These are phyloP conservation scores for Diophrys sp. DNA, from an alignment of 73 alveolate genomes.

Conservation along the genomic window DNA sequence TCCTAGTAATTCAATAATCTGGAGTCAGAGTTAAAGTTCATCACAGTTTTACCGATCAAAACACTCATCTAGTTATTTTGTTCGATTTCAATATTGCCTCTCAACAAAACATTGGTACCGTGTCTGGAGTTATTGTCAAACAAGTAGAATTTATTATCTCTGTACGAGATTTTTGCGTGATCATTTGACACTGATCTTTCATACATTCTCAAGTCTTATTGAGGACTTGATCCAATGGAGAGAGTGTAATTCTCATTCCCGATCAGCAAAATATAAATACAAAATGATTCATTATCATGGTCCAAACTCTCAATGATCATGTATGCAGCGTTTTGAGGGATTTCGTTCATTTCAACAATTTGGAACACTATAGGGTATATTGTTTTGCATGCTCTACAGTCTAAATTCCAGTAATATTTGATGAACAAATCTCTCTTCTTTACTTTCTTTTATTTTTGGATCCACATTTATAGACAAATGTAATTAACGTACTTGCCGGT, in stretches of 20 bases:
- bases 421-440: constrained; percentile 27
- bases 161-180: constrained; percentile 50
- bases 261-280: constrained; percentile 44
- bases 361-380: constrained; percentile 51
- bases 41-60: constrained; percentile 63
- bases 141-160: background rate
- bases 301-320: constrained; percentile 51
- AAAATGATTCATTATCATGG: constrained; percentile 33
- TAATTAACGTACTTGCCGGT: constrained; percentile 69
- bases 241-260: constrained; percentile 20
- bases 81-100: constrained; percentile 22
- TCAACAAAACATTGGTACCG: constrained; percentile 78
- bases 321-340: constrained; percentile 28
- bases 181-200: constrained; percentile 76
- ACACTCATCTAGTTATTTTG: constrained; percentile 35
- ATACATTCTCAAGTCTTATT: constrained; percentile 53
- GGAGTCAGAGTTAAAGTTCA: constrained; percentile 11
- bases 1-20: background rate
- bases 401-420: constrained; percentile 46
- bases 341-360: constrained; percentile 52
- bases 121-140: constrained; percentile 75
- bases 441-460: constrained; percentile 31
- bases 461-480: constrained; percentile 53
- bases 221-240: constrained; percentile 77
- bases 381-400: constrained; percentile 70